Evolutionary conservation across 441 rosid genomes (phyloP).

Genomic region (Bruguiera hainesii): DNA sequence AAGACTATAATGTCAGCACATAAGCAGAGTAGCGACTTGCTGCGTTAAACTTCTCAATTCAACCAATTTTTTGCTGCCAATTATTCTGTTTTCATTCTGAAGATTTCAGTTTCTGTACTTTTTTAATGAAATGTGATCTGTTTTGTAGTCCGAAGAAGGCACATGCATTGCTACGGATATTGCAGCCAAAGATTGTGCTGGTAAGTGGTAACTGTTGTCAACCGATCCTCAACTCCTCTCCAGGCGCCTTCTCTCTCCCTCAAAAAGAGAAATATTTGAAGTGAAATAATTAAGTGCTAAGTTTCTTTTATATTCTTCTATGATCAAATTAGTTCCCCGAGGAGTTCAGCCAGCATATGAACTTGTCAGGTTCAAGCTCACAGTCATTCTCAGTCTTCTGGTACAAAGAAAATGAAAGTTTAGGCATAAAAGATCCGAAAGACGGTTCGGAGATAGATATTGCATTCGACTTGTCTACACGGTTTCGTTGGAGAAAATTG

Average conservation of each 20-base stretch:
- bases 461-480: slow-evolving; percentile 44
- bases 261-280: neutral
- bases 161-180: slow-evolving; percentile 38
- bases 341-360: slow-evolving; percentile 36
- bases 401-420: slow-evolving; percentile 49
- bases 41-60: too few relatives aligned
- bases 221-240: neutral
- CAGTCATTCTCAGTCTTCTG: slow-evolving; percentile 30
- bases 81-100: neutral
- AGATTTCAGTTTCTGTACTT: neutral
- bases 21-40: too few relatives aligned
- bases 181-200: slow-evolving; percentile 67
- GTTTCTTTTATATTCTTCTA: slow-evolving; percentile 11
- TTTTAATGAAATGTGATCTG: neutral
- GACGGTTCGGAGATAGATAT: slow-evolving; percentile 45
- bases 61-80: too few relatives aligned
- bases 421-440: slow-evolving; percentile 34
- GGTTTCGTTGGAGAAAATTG: slow-evolving; percentile 43
- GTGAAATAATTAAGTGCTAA: neutral
- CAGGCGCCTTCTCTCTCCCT: neutral
- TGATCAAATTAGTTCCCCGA: slow-evolving; percentile 50
- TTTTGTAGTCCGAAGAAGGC: slow-evolving; percentile 47
- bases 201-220: slow-evolving; percentile 33
- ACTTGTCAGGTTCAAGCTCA: slow-evolving; percentile 22
- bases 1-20: too few relatives aligned